A percentile compares a stretch with the other conserved stretches of the same genome.
phyloP scores from a whole-genome alignment of 371 early-diverging fungal species.

The Synchytrium microbalum region DNA sequence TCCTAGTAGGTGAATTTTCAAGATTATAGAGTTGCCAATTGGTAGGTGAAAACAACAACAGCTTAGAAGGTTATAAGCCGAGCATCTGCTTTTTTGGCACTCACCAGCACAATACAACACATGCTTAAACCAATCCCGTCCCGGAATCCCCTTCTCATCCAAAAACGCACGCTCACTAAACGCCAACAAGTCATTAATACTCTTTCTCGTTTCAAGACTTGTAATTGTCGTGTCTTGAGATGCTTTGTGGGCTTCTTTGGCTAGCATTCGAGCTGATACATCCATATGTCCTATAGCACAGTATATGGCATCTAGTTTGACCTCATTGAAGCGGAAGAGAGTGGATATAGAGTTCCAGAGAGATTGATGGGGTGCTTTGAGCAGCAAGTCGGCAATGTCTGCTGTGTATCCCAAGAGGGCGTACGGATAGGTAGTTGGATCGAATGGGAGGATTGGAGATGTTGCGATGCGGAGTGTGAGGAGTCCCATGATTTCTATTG shows the following conservation, averaged over 20 bases:
- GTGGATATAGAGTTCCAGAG: background rate
- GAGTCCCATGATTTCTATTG: constrained; percentile 5
- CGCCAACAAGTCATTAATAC: constrained; percentile 36
- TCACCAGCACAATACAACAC: constrained; percentile 49
- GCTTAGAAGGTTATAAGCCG: too few relatives aligned
- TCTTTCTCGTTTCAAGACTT: background rate
- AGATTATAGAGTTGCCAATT: too few relatives aligned
- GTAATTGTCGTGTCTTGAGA: background rate
- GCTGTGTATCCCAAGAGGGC: constrained; percentile 4
- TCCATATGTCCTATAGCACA: background rate
- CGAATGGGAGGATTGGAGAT: constrained; percentile 14
- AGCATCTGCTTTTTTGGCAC: too few relatives aligned
- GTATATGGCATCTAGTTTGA: background rate
- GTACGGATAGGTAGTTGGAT: constrained; percentile 8
- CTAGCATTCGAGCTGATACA: background rate
- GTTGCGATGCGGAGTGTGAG: constrained; percentile 5
- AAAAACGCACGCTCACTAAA: constrained; percentile 49
- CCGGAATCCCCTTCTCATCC: constrained; percentile 44
- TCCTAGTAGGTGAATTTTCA: too few relatives aligned
- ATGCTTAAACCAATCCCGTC: constrained; percentile 57
- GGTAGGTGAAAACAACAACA: too few relatives aligned
- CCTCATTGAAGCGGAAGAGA: background rate
- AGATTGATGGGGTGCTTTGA: background rate
- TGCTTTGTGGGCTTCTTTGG: background rate
- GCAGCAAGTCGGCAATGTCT: background rate